Percentiles rank a stretch among this genome's conserved stretches.
Evolutionary conservation across 2,329 filamentous ascomycete genomes (phyloP).

Genomic region (Epichloe brachyelytri): DNA sequence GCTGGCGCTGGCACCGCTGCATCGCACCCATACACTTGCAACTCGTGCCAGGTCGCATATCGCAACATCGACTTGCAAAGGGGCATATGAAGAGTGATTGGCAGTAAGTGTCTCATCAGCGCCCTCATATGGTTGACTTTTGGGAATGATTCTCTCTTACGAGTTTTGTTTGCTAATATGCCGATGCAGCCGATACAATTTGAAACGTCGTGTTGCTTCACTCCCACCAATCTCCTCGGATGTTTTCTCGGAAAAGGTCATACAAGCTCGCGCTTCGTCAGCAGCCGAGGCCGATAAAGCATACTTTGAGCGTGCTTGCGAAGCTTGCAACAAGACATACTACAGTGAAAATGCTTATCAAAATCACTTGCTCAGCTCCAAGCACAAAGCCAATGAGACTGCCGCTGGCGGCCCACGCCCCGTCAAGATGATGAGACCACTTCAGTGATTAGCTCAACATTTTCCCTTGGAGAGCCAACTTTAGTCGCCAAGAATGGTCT

Average conservation of each 20-base stretch:
- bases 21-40: slow-evolving; percentile 90
- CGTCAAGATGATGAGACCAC: slow-evolving; percentile 54
- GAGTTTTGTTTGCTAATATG: background rate
- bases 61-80: slow-evolving; percentile 84
- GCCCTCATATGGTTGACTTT: background rate
- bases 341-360: slow-evolving; percentile 93
- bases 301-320: slow-evolving; percentile 73
- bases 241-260: slow-evolving; percentile 87
- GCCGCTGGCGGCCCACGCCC: slow-evolving; percentile 22
- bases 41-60: slow-evolving; percentile 95
- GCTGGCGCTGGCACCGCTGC: slow-evolving; percentile 24
- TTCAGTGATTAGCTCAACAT: slow-evolving; percentile 81
- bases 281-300: slow-evolving; percentile 79
- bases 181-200: slow-evolving; percentile 66
- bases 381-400: slow-evolving; percentile 57
- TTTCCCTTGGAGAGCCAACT: slow-evolving; percentile 76
- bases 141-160: background rate
- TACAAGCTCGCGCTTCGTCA: slow-evolving; percentile 76
- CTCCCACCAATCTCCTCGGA: slow-evolving; percentile 85
- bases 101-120: slow-evolving; percentile 56
- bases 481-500: slow-evolving; percentile 32
- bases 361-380: slow-evolving; percentile 84
- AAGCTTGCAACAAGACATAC: slow-evolving; percentile 79
- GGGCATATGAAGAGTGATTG: slow-evolving; percentile 97
- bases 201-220: slow-evolving; percentile 85